Evolutionary conservation across 1,139 yeast species (phyloP).

Genomic region (Hansenula anomala): DNA sequence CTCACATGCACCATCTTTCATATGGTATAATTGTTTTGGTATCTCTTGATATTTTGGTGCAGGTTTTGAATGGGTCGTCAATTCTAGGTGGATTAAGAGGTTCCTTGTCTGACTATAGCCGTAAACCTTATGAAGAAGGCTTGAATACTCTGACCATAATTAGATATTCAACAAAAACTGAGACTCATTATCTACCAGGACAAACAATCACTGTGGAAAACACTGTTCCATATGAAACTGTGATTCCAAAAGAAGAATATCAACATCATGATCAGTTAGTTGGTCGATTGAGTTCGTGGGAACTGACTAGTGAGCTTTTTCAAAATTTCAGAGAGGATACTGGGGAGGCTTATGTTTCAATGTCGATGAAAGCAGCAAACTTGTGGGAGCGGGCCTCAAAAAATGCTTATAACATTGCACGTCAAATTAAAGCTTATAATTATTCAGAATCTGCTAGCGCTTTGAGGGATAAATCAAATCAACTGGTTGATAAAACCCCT

Average conservation of each 20-base stretch:
- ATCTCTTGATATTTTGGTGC: background rate
- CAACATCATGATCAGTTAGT: no score
- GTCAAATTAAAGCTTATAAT: background rate
- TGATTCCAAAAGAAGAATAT: background rate
- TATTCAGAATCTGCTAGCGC: no score
- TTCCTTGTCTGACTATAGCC: background rate
- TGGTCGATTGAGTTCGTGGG: conserved; percentile 6
- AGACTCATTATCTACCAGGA: conserved; percentile 8
- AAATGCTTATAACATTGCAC: background rate
- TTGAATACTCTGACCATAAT: conserved; percentile 8
- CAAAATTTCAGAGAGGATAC: conserved; percentile 2
- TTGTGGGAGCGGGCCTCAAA: background rate
- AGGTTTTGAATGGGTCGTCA: background rate
- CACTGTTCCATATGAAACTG: conserved; percentile 1
- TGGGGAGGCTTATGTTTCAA: no score
- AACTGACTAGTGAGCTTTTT: conserved; percentile 2
- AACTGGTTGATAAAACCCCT: no score
- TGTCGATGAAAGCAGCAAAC: background rate
- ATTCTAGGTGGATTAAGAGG: no score
- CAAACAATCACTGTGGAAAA: conserved; percentile 2
- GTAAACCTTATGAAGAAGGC: background rate
- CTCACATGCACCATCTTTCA: no score
- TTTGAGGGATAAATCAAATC: no score
- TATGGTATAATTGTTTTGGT: background rate
- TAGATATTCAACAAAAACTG: conserved; percentile 12